Evolutionary conservation across 2,329 filamentous ascomycete species (phyloP).

Genomic region (Cladosporium cucumerinum): DNA sequence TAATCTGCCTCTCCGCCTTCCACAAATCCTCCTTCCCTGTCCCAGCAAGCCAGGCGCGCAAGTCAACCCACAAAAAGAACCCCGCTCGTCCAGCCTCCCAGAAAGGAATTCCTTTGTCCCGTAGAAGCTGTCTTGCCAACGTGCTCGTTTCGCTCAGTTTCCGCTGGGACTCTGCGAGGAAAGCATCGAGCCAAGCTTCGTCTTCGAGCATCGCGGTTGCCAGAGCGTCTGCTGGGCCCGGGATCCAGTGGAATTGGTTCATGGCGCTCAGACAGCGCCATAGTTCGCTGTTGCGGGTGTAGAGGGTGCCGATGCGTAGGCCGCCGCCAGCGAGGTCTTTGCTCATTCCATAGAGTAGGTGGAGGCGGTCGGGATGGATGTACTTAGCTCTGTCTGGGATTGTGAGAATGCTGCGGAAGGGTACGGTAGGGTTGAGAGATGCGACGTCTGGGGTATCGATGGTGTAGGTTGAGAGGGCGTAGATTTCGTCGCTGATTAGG

Average conservation of each 20-base stretch:
- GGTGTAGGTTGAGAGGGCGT: slow-evolving; percentile 34
- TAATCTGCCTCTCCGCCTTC: slow-evolving; percentile 46
- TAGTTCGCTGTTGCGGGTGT: slow-evolving; percentile 28
- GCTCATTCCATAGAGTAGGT: slow-evolving; percentile 34
- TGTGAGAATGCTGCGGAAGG: slow-evolving; percentile 13
- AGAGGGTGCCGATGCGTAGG: slow-evolving; percentile 31
- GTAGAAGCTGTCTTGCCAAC: slow-evolving; percentile 22
- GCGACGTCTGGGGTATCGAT: neutral
- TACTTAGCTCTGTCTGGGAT: slow-evolving; percentile 8
- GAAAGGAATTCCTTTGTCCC: slow-evolving; percentile 38
- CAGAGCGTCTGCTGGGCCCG: slow-evolving; percentile 32
- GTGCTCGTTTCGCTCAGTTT: slow-evolving; percentile 23
- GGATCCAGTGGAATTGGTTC: slow-evolving; percentile 30
- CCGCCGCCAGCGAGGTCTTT: slow-evolving; percentile 38
- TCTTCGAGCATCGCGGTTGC: slow-evolving; percentile 33
- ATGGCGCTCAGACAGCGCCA: slow-evolving; percentile 26
- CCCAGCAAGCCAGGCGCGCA: slow-evolving; percentile 40
- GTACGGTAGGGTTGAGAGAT: slow-evolving; percentile 14
- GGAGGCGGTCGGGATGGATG: slow-evolving; percentile 21
- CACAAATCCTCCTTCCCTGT: slow-evolving; percentile 24
- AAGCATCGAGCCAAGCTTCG: slow-evolving; percentile 12
- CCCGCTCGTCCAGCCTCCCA: slow-evolving; percentile 41
- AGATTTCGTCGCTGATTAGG: slow-evolving; percentile 38
- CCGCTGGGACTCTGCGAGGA: slow-evolving; percentile 4
- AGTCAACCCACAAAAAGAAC: slow-evolving; percentile 47